Base-by-base conservation (phyloP, 2,329 filamentous ascomycete species). In the Verticillium alfalfae region DNA sequence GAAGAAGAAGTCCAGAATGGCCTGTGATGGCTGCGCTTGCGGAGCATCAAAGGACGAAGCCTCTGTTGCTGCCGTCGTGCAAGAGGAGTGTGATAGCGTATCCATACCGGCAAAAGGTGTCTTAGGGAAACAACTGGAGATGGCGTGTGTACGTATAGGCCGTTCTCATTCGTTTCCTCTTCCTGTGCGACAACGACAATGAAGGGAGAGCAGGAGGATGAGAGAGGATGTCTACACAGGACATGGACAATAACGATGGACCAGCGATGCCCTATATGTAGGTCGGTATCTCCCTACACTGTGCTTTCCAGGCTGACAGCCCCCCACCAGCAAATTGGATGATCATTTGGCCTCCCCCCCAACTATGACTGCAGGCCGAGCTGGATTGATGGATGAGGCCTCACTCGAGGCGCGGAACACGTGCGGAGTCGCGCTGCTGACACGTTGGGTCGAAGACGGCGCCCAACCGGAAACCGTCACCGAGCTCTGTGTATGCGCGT, bases 1-100 rank as follows among this genome's bases (percentile, higher is more conserved):
- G 66, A 91, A 83, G 70, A 91, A 81, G 64, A 81, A 80, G 69
- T 90, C 87, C 37, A 91, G 76, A 15, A 86, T 71, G 59, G 71
- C 78, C 9, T 49, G 45, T 12, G 45, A 49, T 7, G 45, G 45
- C 22, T 49, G 45, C 16, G 45, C 45, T 12, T 49, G 45, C 10
- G 45, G 45, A 18, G 45, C 45, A 18, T 49, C 45, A 26, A 49
- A 49, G 18, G 45, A 49, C 45, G 45, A 49, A 18, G 45, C n/a
- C 45, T 26, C 18, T 13, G 45, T 49, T 8, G 45, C 45, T 18
- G 45, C 22, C 22, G 45, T 49, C 12, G 45, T 49, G 18, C 45
- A 49, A 18, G 45, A n/a, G 5, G 45, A 18, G 12, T 49, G 9
- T 22, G 18, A 22, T 22, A 22, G 45, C 22, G 45, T 49, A 49